Percentiles rank a stretch among this genome's conserved stretches.
Conservation (phyloP, 1,284 basidiomycete species). For the Lentinus polychrous region DNA sequence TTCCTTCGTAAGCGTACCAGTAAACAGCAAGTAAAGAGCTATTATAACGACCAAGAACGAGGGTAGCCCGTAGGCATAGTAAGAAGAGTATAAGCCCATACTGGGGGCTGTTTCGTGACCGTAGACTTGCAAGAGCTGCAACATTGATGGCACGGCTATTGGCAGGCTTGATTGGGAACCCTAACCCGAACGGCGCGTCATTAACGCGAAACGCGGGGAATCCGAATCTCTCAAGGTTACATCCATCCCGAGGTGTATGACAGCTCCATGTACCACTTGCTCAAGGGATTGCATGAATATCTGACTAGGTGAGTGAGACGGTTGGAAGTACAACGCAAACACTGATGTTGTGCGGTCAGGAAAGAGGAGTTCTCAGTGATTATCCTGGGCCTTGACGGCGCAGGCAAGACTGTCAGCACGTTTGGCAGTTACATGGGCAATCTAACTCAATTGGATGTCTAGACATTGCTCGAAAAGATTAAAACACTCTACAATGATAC, state of each 20-base stretch:
- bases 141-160: neutral
- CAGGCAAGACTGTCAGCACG: slow-evolving; percentile 79
- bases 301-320: slow-evolving; percentile 65
- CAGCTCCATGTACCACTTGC: slow-evolving; percentile 80
- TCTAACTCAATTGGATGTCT: neutral
- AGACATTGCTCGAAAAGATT: slow-evolving; percentile 89
- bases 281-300: slow-evolving; percentile 85
- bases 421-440: neutral
- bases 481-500: slow-evolving; percentile 86
- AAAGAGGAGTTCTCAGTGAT: slow-evolving; percentile 94
- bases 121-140: slow-evolving; percentile 2
- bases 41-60: slow-evolving; percentile 58
- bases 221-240: too few species aligned
- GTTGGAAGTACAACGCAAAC: slow-evolving; percentile 15
- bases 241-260: too few species aligned
- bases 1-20: slow-evolving; percentile 44
- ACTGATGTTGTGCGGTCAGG: slow-evolving; percentile 28
- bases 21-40: slow-evolving; percentile 82
- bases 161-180: neutral
- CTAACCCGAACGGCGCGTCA: neutral
- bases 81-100: slow-evolving; percentile 41
- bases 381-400: slow-evolving; percentile 84
- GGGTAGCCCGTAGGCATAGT: slow-evolving; percentile 64
- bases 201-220: too few species aligned
- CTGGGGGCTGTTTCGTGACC: slow-evolving; percentile 12